These are phyloP conservation scores for Yamadazyma siamensis DNA, from an alignment of 1,139 yeast species.

Conservation along the genomic window DNA sequence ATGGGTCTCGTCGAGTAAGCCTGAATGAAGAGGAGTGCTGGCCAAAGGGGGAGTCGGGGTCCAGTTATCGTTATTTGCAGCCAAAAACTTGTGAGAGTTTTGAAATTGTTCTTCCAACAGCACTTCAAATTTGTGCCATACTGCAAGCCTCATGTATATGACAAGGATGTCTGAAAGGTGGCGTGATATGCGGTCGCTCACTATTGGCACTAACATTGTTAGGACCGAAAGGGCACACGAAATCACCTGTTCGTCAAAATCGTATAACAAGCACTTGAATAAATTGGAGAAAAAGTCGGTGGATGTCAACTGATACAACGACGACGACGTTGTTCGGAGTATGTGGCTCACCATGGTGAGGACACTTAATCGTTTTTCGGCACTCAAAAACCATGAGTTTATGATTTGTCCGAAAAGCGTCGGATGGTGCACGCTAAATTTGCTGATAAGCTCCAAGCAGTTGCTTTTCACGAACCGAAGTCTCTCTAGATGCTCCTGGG, in stretches of 20 bases:
- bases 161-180: slow-evolving; percentile 44
- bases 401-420: slow-evolving; percentile 29
- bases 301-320: slow-evolving; percentile 28
- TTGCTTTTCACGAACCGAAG: slow-evolving; percentile 46
- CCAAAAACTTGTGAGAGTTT: slow-evolving; percentile 7
- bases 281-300: slow-evolving; percentile 42
- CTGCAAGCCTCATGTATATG: slow-evolving; percentile 39
- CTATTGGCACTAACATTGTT: slow-evolving; percentile 55
- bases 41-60: too few relatives aligned
- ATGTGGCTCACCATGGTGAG: slow-evolving; percentile 31
- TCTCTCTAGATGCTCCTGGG: slow-evolving; percentile 44
- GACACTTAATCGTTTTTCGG: slow-evolving; percentile 30
- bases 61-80: slow-evolving; percentile 12
- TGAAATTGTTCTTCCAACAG: slow-evolving; percentile 12
- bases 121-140: slow-evolving; percentile 25
- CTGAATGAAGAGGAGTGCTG: too few relatives aligned
- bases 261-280: slow-evolving; percentile 41
- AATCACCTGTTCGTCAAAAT: slow-evolving; percentile 41
- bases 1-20: slow-evolving; percentile 22
- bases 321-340: slow-evolving; percentile 26
- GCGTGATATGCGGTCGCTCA: slow-evolving; percentile 31
- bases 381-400: slow-evolving; percentile 26
- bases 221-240: slow-evolving; percentile 41
- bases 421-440: slow-evolving; percentile 37
- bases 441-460: slow-evolving; percentile 35